These are phyloP conservation scores for Fusarium luffae DNA, from an alignment of 2,329 filamentous ascomycete genomes.

Conservation along the genomic window DNA sequence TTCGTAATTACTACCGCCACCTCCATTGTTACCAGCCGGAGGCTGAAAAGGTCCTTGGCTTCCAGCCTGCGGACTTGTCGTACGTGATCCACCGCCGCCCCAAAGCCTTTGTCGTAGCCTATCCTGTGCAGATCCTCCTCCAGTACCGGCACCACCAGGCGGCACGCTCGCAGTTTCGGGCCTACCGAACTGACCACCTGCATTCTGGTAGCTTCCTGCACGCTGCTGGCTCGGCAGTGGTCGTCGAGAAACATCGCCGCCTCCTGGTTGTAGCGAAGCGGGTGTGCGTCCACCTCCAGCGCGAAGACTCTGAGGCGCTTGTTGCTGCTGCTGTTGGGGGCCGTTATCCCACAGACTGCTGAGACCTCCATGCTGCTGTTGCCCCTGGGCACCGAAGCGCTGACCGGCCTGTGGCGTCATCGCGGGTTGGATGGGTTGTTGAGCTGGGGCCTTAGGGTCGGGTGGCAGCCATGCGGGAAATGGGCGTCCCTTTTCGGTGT, in stretches of 20 bases:
- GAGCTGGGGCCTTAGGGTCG: conserved; percentile 74
- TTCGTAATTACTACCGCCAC: conserved; percentile 54
- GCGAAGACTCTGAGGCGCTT: conserved; percentile 57
- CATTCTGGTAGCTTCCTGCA: conserved; percentile 75
- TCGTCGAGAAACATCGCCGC: conserved; percentile 52
- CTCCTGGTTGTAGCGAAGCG: conserved; percentile 43
- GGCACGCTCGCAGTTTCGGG: conserved; percentile 44
- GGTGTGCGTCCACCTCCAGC: conserved; percentile 54
- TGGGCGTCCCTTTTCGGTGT: conserved; percentile 84
- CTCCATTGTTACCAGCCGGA: conserved; percentile 49
- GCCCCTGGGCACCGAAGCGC: conserved; percentile 62
- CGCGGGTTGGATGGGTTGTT: conserved; percentile 65
- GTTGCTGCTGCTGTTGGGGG: conserved; percentile 46
- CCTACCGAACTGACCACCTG: conserved; percentile 29
- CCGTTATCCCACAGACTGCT: conserved; percentile 70
- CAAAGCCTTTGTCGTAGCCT: conserved; percentile 83
- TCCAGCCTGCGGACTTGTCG: conserved; percentile 61
- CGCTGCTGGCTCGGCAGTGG: conserved; percentile 52
- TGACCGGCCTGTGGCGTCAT: conserved; percentile 64
- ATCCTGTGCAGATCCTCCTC: conserved; percentile 75
- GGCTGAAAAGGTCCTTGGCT: conserved; percentile 60
- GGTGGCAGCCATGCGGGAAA: conserved; percentile 90
- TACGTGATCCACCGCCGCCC: conserved; percentile 67
- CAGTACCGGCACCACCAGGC: conserved; percentile 44
- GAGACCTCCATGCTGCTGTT: conserved; percentile 53